Evolutionary conservation across 179 eudicot genomes (phyloP).

Genomic region (Vitellaria paradoxa): DNA sequence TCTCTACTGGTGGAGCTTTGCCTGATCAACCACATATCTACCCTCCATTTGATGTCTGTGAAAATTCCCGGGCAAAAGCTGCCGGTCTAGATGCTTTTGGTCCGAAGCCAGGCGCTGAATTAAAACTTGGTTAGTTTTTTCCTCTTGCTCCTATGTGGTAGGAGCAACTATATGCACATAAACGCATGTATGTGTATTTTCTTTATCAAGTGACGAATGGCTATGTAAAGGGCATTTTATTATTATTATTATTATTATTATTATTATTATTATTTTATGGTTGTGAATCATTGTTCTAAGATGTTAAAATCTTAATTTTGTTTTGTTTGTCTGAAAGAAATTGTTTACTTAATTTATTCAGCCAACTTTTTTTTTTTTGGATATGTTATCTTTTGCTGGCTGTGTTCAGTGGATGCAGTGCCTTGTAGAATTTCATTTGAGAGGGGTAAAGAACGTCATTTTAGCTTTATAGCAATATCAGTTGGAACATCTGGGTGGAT

Average conservation of each 20-base stretch:
- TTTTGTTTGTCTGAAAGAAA: background rate
- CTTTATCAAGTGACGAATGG: background rate
- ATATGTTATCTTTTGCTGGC: constrained; percentile 1
- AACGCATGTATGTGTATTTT: background rate
- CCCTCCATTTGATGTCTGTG: constrained; percentile 42
- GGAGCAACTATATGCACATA: background rate
- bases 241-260: background rate
- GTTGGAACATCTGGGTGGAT: constrained; percentile 82
- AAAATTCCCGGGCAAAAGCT: constrained; percentile 51
- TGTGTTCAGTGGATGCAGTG: constrained; percentile 74
- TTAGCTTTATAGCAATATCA: constrained; percentile 65
- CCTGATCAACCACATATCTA: constrained; percentile 66
- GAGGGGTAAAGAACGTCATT: constrained; percentile 93
- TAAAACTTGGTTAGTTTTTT: constrained; percentile 66
- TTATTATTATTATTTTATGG: too few species aligned
- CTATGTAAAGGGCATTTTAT: background rate
- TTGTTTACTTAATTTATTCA: background rate
- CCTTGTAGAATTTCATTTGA: constrained; percentile 97
- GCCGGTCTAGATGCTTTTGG: constrained; percentile 53
- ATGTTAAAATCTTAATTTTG: background rate
- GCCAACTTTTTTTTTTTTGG: background rate
- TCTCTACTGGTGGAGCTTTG: constrained; percentile 65
- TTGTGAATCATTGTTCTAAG: too few species aligned
- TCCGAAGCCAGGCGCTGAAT: constrained; percentile 67
- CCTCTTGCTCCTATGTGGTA: background rate